Base-by-base conservation (phyloP, 192 early-diverging fungal species). In the Rhizophagus clarus region DNA sequence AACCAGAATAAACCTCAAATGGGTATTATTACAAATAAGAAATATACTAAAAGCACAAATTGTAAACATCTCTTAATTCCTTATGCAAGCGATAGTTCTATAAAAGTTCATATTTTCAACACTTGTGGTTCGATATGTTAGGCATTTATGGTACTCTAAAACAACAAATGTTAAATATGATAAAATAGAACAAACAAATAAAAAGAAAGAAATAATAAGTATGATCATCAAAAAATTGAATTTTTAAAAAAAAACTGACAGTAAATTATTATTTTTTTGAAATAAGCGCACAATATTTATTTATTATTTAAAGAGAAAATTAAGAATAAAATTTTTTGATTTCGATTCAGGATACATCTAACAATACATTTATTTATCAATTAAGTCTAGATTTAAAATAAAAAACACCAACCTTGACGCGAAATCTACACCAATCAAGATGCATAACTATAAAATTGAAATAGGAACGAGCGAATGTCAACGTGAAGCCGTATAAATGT, bases 381-480 rank as follows among this genome's bases (percentile, higher is more conserved):
- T 56, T 56, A 56, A 56, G 49, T 56, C 49, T 56, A 56, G 49
- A 20, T 56, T 56, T 56, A 56, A 56, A 20, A 56, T 56, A 56
- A 56, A 56, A 56, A 56, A 56, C 14, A 56, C 49, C 49, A 56
- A 56, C 49, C 49, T 40, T 56, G 49, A 56, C 49, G 49, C 49
- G 49, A 56, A 56, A 56, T 56, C 49, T 56, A 56, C 49, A 56
- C 49, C 63, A 64, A 64, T 64, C 63, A 64, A 29, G 63, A 64
- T 64, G 63, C 63, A 29, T 64, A 64, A 64, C 63, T 64, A 14
- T 28, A 64, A 8, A 64, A 64, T 28, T 5, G 7, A 12, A 63
- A 14, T 26, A 64, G 26, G 42, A 12, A 45, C 0, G 42, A 64
- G 11, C 14, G 29, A 64, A 14, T 31, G 28, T 64, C 29, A 28